These are phyloP conservation scores for Alternaria panax DNA, from an alignment of 2,329 filamentous ascomycete species.

Conservation along the genomic window DNA sequence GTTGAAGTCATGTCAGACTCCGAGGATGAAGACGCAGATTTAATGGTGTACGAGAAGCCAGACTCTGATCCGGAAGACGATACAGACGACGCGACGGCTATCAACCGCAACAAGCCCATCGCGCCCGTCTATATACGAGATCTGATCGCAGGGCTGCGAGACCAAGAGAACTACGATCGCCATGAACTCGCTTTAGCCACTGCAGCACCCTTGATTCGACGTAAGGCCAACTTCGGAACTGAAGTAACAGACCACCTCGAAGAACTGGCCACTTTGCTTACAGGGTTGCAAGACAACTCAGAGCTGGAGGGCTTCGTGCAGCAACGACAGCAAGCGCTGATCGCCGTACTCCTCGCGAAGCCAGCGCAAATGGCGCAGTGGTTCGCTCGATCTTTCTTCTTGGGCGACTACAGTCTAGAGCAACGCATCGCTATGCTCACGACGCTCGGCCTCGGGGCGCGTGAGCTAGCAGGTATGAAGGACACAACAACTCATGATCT, in stretches of 20 bases:
- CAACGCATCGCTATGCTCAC: conserved; percentile 85
- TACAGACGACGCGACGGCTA: conserved; percentile 87
- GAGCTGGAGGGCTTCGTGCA: conserved; percentile 77
- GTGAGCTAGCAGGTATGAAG: conserved; percentile 83
- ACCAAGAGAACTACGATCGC: conserved; percentile 83
- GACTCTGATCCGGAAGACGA: conserved; percentile 90
- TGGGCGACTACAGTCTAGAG: conserved; percentile 86
- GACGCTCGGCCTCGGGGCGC: conserved; percentile 79
- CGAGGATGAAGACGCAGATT: conserved; percentile 63
- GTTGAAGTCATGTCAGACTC: conserved; percentile 62
- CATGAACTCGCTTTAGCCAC: conserved; percentile 81
- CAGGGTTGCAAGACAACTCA: conserved; percentile 84
- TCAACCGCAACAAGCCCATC: conserved; percentile 81
- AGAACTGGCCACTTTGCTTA: conserved; percentile 77
- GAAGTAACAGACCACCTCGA: conserved; percentile 86
- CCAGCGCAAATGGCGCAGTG: conserved; percentile 81
- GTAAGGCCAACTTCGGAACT: conserved; percentile 86
- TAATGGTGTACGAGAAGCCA: conserved; percentile 82
- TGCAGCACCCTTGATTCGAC: conserved; percentile 80
- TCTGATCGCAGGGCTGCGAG: conserved; percentile 77
- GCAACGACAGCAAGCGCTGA: conserved; percentile 78
- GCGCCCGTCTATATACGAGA: conserved; percentile 92
- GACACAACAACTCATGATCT: conserved; percentile 58
- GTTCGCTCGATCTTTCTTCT: conserved; percentile 86
- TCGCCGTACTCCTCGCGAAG: conserved; percentile 79